Evolutionary conservation across 371 early-diverging fungal species (phyloP).

Genomic region (Sporodiniella umbellata): DNA sequence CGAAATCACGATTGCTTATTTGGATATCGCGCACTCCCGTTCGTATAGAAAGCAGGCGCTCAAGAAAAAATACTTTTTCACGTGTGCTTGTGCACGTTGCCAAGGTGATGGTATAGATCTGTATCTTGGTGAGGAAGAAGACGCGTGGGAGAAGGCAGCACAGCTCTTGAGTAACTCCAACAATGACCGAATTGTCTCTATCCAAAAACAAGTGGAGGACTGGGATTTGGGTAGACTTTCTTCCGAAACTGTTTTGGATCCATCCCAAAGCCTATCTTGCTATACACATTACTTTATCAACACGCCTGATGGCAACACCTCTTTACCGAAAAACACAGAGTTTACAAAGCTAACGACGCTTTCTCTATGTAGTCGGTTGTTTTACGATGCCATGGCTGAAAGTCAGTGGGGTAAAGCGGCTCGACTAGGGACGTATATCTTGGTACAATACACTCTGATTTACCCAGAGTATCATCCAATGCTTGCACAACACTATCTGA

Average conservation of each 20-base stretch:
- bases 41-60: slow-evolving; percentile 52
- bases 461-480: slow-evolving; percentile 77
- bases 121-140: slow-evolving; percentile 33
- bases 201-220: slow-evolving; percentile 15
- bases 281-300: slow-evolving; percentile 22
- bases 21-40: slow-evolving; percentile 67
- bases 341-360: slow-evolving; percentile 30
- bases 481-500: slow-evolving; percentile 61
- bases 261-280: slow-evolving; percentile 28
- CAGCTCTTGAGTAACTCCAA: slow-evolving; percentile 11
- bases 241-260: slow-evolving; percentile 15
- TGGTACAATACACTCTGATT: slow-evolving; percentile 63
- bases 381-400: slow-evolving; percentile 39
- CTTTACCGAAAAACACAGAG: slow-evolving; percentile 22
- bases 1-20: slow-evolving; percentile 79
- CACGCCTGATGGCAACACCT: too few species aligned
- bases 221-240: slow-evolving; percentile 37
- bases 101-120: slow-evolving; percentile 21
- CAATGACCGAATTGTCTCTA: background rate
- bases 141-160: slow-evolving; percentile 36
- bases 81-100: slow-evolving; percentile 74
- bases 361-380: slow-evolving; percentile 23
- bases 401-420: slow-evolving; percentile 50
- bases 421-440: slow-evolving; percentile 55
- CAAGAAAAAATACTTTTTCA: slow-evolving; percentile 69